Evolutionary conservation across 805 yeast species (phyloP), one percentile per base, ranked within the genome.

Genomic region (Naumovozyma dairenensis): DNA sequence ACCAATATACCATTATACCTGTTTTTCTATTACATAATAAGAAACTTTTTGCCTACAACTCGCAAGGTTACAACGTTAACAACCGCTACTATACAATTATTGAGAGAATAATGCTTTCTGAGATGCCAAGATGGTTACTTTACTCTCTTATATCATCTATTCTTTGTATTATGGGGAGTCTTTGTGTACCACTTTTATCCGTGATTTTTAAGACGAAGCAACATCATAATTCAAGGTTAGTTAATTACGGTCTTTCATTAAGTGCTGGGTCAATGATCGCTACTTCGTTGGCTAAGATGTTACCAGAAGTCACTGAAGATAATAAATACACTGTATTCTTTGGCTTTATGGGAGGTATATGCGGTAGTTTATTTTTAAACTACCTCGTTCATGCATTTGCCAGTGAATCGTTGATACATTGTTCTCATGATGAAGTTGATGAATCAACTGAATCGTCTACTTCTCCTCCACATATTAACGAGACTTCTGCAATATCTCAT

Each of bases 221-320:
- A 13, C 30, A 37, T 13, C 42, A 39, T 12, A 52, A 80, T 51
- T 72, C 78, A 24, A 56, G 60, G 10, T 77, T 87, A 51, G 66
- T 89, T 40, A 76, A 82, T 25, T 76, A 76, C 21, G 80, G 94
- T 2, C 66, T 89, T 19, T 72, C 92, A 0, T 58, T 87, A 32
- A 76, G 87, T 43, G 66, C 89, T 0, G 97, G 98, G 0, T 83
- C 94, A 17, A 67, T 89, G 55, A 38, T 79, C 2, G 74, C 86
- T 48, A 85, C 96, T 0, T 72, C 95, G 0, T 59, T 89, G 32
- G 80, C 74, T 60, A 71, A 77, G 39, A 63, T 89, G 32, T 59
- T 87, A n/a, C 96, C 96, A 0, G 77, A 74, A 39, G 71, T 83
- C 3, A 40, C 52, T 21, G 39, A 37, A 33, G 43, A 62, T 6